These are phyloP conservation scores for Edaphochlamys debaryana DNA, from an alignment of 139 green algal genomes.

Conservation along the genomic window DNA sequence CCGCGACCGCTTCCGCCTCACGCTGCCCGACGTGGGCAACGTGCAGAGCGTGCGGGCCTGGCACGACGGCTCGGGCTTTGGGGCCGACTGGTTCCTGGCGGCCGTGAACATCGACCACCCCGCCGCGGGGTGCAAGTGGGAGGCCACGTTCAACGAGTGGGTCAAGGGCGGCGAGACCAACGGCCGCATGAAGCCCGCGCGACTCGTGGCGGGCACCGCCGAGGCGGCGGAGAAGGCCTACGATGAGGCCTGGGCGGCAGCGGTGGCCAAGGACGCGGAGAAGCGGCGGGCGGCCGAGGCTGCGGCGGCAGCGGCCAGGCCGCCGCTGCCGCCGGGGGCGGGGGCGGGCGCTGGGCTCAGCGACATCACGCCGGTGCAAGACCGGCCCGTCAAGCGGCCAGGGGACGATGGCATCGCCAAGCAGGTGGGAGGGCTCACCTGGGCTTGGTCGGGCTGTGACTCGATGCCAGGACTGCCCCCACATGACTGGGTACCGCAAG, in stretches of 20 bases:
- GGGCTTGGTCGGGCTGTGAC: no score
- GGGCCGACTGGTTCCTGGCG: constrained; percentile 42
- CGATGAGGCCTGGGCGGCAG: not conserved
- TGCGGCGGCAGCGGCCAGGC: not conserved
- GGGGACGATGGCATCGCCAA: constrained; percentile 37
- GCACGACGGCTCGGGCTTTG: constrained; percentile 56
- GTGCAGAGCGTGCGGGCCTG: constrained; percentile 37
- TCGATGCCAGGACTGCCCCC: no score
- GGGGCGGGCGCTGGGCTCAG: not conserved
- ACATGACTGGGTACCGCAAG: no score
- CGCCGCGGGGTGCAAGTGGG: constrained; percentile 36
- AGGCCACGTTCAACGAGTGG: constrained; percentile 50
- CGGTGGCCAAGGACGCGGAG: constrained; percentile 11
- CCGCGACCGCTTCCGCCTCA: constrained; percentile 51
- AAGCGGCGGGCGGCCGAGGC: not conserved
- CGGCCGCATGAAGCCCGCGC: not conserved
- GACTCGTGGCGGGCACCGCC: constrained; percentile 22
- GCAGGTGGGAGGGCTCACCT: not conserved
- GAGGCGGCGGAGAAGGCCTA: not conserved
- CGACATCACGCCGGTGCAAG: not conserved
- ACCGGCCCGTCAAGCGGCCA: not conserved
- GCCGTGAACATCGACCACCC: constrained; percentile 28
- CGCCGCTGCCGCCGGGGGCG: not conserved
- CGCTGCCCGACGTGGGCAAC: constrained; percentile 50
- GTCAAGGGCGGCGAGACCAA: constrained; percentile 45